Evolutionary conservation across 257 asterid species (phyloP).

Genomic region (Fraxinus excelsior): DNA sequence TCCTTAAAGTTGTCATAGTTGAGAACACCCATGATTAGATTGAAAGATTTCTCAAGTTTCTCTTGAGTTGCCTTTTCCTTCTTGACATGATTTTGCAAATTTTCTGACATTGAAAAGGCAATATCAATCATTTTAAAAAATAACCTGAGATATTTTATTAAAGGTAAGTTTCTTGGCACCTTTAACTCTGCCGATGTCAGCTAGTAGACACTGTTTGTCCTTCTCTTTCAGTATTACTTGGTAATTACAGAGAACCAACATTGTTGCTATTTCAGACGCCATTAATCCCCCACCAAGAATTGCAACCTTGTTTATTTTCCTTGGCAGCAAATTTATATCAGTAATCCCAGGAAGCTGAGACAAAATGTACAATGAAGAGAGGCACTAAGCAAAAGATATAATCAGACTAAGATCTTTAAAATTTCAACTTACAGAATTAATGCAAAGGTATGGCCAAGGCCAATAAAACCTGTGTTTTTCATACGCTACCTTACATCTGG

Average conservation of each 20-base stretch:
- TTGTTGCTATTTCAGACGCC: slow-evolving; percentile 47
- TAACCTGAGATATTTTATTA: not conserved
- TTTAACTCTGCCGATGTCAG: slow-evolving; percentile 27
- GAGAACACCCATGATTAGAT: slow-evolving; percentile 45
- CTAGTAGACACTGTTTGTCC: slow-evolving; percentile 31
- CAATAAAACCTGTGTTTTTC: not conserved
- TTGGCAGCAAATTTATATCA: slow-evolving; percentile 44
- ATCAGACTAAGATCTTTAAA: not conserved
- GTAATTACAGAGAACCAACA: slow-evolving; percentile 38
- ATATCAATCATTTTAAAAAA: not conserved
- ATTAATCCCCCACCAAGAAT: slow-evolving; percentile 54
- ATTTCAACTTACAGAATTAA: not conserved
- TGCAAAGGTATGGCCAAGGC: not conserved
- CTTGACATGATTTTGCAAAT: slow-evolving; percentile 37
- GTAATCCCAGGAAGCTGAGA: slow-evolving; percentile 52
- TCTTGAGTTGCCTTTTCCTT: slow-evolving; percentile 34
- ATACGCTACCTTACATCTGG: not conserved
- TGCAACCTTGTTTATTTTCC: slow-evolving; percentile 49
- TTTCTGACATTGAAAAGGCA: slow-evolving; percentile 30
- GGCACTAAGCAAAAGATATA: slow-evolving; percentile 10
- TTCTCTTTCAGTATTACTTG: slow-evolving; percentile 49
- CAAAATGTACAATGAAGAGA: slow-evolving; percentile 11
- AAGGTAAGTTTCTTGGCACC: slow-evolving; percentile 16
- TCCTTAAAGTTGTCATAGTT: slow-evolving; percentile 42
- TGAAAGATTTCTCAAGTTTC: slow-evolving; percentile 29